Evolutionary conservation across 805 yeast species (phyloP), one percentile per base, ranked within the genome.

Genomic region (Myxozyma kluyveri): DNA sequence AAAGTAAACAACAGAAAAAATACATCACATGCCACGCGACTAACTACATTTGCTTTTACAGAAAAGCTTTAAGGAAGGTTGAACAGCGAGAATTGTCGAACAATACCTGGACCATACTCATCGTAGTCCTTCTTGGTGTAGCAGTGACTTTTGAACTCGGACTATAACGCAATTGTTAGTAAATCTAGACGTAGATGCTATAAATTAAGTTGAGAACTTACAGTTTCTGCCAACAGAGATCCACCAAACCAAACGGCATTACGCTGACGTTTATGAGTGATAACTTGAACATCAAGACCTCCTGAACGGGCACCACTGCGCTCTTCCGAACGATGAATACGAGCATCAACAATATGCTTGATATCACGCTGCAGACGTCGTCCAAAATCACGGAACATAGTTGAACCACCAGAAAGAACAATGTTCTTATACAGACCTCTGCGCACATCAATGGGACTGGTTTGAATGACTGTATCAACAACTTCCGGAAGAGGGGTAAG

Each of bases 221-320:
- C 83, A 9, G 99, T 93, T 74, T 91, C 98, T 1, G 99, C 98
- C 67, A 93, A 77, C 62, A 93, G 75, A 19, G 96, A 86, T 61
- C 99, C 99, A 63, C 99, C 99, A 68, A 91, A 93, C 99, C 99
- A 93, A 53, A 93, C 99, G 2, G 99, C 99, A 66, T 93, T 88
- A 69, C 96, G 81, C 75, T 93, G 99, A 72, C 93, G 86, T 75
- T 91, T 89, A 74, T 93, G 99, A 26, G 95, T 82, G 61, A 93
- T 90, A 56, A 93, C 99, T 72, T 88, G 95, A 50, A 93, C 99
- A 51, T 89, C 95, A 46, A 93, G 95, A 69, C 99, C 99, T 27
- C 95, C 85, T 23, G 95, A 83, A 67, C 82, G 86, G 38, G 81
- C 78, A 14, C 81, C 74, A 63, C 89, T 81, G 54, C 83, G 73